phyloP scores from a whole-genome alignment of 1,139 yeast species.

The Taphrina sp. region DNA sequence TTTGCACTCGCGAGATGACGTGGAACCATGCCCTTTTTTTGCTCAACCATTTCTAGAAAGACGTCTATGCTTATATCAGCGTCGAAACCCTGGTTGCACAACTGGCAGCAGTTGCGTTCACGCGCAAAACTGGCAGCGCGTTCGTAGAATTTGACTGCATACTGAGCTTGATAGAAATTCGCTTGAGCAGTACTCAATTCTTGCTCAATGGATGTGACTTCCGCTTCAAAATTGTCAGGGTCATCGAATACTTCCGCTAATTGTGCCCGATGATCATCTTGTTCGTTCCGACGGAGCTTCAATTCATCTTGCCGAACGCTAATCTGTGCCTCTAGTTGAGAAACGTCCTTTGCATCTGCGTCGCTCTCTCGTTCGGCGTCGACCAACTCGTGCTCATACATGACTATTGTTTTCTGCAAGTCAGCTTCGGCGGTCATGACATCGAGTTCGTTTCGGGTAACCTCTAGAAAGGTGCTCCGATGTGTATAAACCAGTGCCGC shows the following conservation, averaged over 20 bases:
- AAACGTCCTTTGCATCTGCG: constrained; percentile 31
- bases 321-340: constrained; percentile 34
- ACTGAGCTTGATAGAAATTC: constrained; percentile 32
- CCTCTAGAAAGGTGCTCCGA: neutral
- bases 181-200: constrained; percentile 24
- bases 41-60: neutral
- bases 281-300: constrained; percentile 1
- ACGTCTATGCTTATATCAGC: constrained; percentile 11
- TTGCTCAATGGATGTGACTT: constrained; percentile 21
- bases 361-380: constrained; percentile 17
- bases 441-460: constrained; percentile 3
- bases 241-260: constrained; percentile 30
- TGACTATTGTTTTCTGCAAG: neutral
- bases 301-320: constrained; percentile 30
- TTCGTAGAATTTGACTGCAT: constrained; percentile 33
- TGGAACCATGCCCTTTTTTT: constrained; percentile 9
- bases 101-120: constrained; percentile 33
- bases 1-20: constrained; percentile 13
- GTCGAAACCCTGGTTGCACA: constrained; percentile 35
- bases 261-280: constrained; percentile 14
- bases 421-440: constrained; percentile 4
- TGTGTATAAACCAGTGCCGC: constrained; percentile 8
- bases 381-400: constrained; percentile 3
- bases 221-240: constrained; percentile 32
- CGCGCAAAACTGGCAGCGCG: constrained; percentile 35